Percentiles rank a stretch among this genome's conserved stretches.
Conservation (phyloP, 441 rosid genomes). For the Eruca vesicaria region DNA sequence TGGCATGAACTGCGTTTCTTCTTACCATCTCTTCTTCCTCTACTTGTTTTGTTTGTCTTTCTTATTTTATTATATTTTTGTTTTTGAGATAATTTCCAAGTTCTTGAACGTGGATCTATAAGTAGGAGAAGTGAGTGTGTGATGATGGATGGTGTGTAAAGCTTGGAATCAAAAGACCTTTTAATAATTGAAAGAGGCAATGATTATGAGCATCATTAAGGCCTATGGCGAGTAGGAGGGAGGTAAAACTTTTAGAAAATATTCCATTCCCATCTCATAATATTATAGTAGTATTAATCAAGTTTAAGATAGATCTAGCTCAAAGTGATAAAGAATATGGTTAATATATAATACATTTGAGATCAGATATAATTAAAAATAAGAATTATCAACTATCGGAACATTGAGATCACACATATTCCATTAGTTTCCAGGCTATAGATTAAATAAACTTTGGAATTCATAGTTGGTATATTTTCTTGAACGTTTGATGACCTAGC, state of each 20-base stretch:
- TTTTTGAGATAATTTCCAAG: neutral
- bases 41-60: neutral
- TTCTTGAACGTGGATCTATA: conserved; percentile 19
- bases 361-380: too few relatives aligned
- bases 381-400: too few relatives aligned
- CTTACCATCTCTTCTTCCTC: conserved; percentile 35
- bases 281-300: conserved; percentile 1
- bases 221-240: conserved; percentile 26
- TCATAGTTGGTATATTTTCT: neutral
- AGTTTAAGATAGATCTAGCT: conserved; percentile 11
- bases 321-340: neutral
- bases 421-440: too few relatives aligned
- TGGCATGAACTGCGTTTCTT: conserved; percentile 35
- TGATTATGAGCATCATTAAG: conserved; percentile 50
- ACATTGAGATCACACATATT: too few relatives aligned
- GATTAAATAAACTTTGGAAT: neutral
- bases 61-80: neutral
- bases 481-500: conserved; percentile 1
- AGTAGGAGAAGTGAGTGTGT: conserved; percentile 19
- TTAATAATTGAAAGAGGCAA: conserved; percentile 55
- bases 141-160: conserved; percentile 32
- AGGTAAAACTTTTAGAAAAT: conserved; percentile 7
- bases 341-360: neutral
- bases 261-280: conserved; percentile 11
- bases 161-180: conserved; percentile 32